These are phyloP conservation scores for Pseudogymnoascus sp. DNA, from an alignment of 2,329 filamentous ascomycete genomes.

Conservation along the genomic window DNA sequence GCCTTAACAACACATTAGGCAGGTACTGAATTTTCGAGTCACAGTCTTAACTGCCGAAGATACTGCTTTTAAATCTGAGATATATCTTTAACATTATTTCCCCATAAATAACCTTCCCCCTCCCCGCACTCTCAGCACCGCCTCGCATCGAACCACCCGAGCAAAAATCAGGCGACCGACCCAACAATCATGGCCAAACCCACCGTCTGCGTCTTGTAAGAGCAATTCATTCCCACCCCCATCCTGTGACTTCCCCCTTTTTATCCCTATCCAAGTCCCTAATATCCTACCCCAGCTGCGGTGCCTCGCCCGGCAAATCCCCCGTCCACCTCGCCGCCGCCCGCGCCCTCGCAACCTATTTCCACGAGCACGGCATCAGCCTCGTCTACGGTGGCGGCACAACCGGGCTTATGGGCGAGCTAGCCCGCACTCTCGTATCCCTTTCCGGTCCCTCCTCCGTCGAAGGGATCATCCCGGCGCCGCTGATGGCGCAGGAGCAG, in stretches of 20 bases:
- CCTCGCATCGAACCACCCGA: not conserved
- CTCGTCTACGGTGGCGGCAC: slow-evolving; percentile 62
- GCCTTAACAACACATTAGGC: not conserved
- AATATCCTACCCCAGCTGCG: slow-evolving; percentile 47
- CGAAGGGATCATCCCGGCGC: slow-evolving; percentile 82
- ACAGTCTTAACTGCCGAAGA: not conserved
- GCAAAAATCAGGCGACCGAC: not conserved
- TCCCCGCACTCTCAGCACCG: not conserved
- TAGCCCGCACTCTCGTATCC: slow-evolving; percentile 73
- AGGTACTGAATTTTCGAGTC: not conserved
- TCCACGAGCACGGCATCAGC: slow-evolving; percentile 65
- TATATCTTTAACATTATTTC: not conserved
- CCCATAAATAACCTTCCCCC: not conserved
- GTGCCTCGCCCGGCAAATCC: slow-evolving; percentile 61
- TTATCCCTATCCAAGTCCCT: not conserved
- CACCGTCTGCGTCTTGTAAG: slow-evolving; percentile 4
- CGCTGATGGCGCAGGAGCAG: slow-evolving; percentile 50
- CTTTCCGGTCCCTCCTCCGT: slow-evolving; percentile 70
- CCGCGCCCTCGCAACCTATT: slow-evolving; percentile 58
- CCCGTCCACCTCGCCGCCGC: slow-evolving; percentile 69
- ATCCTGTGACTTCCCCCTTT: not conserved
- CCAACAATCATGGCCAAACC: not conserved
- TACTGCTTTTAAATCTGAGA: not conserved
- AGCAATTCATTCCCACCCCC: no score
- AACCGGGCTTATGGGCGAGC: slow-evolving; percentile 86